phyloP scores from a whole-genome alignment of 768 basidiomycete genomes.

The Cubamyces lactineus region DNA sequence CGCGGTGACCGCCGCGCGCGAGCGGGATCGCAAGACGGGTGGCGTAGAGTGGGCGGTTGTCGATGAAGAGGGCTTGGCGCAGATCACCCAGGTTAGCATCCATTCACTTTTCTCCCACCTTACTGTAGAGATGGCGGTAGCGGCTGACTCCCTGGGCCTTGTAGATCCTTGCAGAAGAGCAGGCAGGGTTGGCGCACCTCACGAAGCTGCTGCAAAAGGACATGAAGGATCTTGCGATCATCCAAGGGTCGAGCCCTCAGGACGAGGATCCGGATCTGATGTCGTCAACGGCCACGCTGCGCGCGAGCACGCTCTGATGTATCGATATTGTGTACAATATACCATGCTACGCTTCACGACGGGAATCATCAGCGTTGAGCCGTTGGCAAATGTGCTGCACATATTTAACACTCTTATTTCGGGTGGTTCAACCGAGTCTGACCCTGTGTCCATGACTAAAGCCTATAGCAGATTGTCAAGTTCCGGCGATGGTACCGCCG shows the following conservation, averaged over 20 bases:
- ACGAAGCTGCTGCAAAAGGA: conserved; percentile 72
- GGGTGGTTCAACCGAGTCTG: no score
- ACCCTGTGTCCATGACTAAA: no score
- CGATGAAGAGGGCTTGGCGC: conserved; percentile 80
- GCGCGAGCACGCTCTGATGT: conserved; percentile 25
- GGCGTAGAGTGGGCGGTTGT: conserved; percentile 79
- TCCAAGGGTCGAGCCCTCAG: conserved; percentile 44
- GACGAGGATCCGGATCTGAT: conserved; percentile 38
- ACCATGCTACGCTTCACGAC: background rate
- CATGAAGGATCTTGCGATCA: conserved; percentile 66
- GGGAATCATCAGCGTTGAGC: no score
- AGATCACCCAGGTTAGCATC: conserved; percentile 67
- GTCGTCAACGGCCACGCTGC: conserved; percentile 26
- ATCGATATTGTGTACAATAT: conserved; percentile 16
- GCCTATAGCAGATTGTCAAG: no score
- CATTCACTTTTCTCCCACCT: background rate
- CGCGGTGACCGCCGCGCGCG: conserved; percentile 61
- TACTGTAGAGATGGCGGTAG: background rate
- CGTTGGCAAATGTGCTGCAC: no score
- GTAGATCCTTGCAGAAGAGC: conserved; percentile 77
- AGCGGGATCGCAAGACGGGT: conserved; percentile 52
- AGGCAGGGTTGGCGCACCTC: conserved; percentile 78
- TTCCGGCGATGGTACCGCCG: no score
- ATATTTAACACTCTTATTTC: no score
- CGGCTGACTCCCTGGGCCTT: conserved; percentile 1